phyloP scores from a whole-genome alignment of 495 filamentous ascomycete genomes.

The Aspergillus kassunensis region DNA sequence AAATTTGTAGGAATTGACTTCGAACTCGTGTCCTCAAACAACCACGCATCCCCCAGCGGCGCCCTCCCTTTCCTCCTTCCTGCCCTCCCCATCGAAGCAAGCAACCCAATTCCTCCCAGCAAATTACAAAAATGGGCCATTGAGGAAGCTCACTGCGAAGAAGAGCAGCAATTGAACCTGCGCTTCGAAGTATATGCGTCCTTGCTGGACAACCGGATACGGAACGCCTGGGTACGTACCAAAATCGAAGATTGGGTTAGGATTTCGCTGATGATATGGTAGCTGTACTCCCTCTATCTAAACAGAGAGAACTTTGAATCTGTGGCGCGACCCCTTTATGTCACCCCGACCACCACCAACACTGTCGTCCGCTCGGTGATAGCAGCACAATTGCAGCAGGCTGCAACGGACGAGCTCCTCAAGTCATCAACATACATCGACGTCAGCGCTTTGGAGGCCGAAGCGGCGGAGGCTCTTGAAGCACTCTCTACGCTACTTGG shows the following conservation, averaged over 20 bases:
- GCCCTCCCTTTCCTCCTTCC: constrained; percentile 84
- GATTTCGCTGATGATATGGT: constrained; percentile 11
- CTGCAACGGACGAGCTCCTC: constrained; percentile 68
- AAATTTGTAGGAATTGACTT: constrained; percentile 71
- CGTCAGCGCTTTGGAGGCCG: constrained; percentile 57
- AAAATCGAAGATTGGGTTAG: not conserved
- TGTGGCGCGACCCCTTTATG: constrained; percentile 67
- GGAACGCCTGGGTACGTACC: constrained; percentile 74
- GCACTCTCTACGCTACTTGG: constrained; percentile 70
- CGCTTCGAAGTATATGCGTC: constrained; percentile 76
- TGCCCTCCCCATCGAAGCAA: constrained; percentile 24
- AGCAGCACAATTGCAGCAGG: constrained; percentile 61
- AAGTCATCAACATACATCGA: constrained; percentile 61
- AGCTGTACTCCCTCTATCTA: constrained; percentile 81
- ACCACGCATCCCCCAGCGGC: constrained; percentile 89
- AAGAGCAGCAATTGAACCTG: constrained; percentile 51
- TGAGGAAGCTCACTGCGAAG: constrained; percentile 42
- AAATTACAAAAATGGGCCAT: constrained; percentile 69
- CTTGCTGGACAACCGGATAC: constrained; percentile 74
- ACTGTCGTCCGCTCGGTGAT: constrained; percentile 56
- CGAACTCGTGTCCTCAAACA: constrained; percentile 68
- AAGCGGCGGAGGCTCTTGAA: constrained; percentile 66
- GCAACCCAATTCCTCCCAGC: constrained; percentile 54
- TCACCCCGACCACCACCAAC: constrained; percentile 58
- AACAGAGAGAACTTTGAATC: constrained; percentile 56